Base-by-base conservation (phyloP, 1,284 basidiomycete species). In the Thecaphora thlaspeos region DNA sequence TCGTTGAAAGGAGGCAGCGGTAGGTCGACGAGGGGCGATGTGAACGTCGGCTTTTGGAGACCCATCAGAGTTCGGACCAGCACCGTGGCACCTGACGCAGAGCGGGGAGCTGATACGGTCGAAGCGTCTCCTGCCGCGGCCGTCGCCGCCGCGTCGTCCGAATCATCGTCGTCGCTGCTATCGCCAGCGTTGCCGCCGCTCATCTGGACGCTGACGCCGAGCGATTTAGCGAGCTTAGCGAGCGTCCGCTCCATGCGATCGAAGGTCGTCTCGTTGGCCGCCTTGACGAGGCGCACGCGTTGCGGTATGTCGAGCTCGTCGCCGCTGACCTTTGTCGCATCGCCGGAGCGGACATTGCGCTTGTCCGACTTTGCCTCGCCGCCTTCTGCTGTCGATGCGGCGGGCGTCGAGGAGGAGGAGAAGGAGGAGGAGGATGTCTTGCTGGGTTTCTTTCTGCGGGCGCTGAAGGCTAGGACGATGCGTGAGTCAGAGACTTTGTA, bases 251-350 rank as follows among this genome's bases (percentile, higher is more conserved):
- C 70, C 59, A 75, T 58, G 2, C 92, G 84, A 71, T 95, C 91
- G 73, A 89, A 93, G 0, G 93, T 95, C 11, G 89, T 86, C 44
- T 87, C 90, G 70, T 95, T 95, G 4, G 90, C 92, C 2, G 95
- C 82, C 77, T 95, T 95, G 47, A 95, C 79, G n/a, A 94, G 79
- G 15, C 89, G 82, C 74, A 90, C 88, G 38, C 88, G 81, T 64
- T 92, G 89, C 1, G 91, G 90, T 0, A 94, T 77, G 61, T 91
- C 88, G 7, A 89, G 77, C 36, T 88, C 87, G 47, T 86, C 70
- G 12, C 82, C 81, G 48, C 86, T 84, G 19, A 79, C 55, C 43
- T 59, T 66, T 21, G 46, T 79, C 68, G 88, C 55, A 17, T 60
- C 57, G 1, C 61, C 61, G 0, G 45, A 50, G 2, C 51, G 24